A percentile compares a stretch with the other conserved stretches of the same genome.
Conservation (phyloP, 2,329 filamentous ascomycete genomes). For the Aspergillus sp. region DNA sequence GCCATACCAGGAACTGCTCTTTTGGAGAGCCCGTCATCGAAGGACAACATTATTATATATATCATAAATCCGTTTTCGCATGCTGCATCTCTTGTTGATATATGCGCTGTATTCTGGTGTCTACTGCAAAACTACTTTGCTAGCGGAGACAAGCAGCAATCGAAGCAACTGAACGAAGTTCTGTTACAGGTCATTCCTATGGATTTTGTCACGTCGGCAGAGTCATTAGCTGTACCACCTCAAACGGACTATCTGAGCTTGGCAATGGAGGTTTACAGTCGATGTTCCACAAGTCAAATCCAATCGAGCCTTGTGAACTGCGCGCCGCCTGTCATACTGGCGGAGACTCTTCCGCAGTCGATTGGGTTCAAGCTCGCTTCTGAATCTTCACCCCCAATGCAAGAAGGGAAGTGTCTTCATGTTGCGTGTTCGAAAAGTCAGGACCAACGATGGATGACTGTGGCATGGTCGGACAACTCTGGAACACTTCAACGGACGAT, state of each 20-base stretch:
- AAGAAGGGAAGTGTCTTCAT: constrained; percentile 59
- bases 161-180: constrained; percentile 46
- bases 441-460: constrained; percentile 59
- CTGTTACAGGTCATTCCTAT: constrained; percentile 60
- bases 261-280: constrained; percentile 59
- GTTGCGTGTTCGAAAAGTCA: constrained; percentile 57
- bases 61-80: constrained; percentile 57
- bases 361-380: constrained; percentile 56
- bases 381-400: constrained; percentile 55
- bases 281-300: constrained; percentile 50
- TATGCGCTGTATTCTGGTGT: constrained; percentile 58
- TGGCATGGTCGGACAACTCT: constrained; percentile 59
- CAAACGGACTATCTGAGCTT: constrained; percentile 50
- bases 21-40: constrained; percentile 30
- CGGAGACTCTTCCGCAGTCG: constrained; percentile 51
- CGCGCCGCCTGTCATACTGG: constrained; percentile 55
- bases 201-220: constrained; percentile 52
- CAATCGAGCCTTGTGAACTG: constrained; percentile 42
- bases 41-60: constrained; percentile 55
- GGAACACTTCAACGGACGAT: constrained; percentile 55
- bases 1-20: constrained; percentile 33
- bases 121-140: constrained; percentile 56
- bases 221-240: constrained; percentile 52
- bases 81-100: constrained; percentile 47
- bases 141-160: constrained; percentile 32